Evolutionary conservation across 2,329 filamentous ascomycete genomes (phyloP), one percentile per base, ranked within the genome.

Genomic region (Botrytis fabae): DNA sequence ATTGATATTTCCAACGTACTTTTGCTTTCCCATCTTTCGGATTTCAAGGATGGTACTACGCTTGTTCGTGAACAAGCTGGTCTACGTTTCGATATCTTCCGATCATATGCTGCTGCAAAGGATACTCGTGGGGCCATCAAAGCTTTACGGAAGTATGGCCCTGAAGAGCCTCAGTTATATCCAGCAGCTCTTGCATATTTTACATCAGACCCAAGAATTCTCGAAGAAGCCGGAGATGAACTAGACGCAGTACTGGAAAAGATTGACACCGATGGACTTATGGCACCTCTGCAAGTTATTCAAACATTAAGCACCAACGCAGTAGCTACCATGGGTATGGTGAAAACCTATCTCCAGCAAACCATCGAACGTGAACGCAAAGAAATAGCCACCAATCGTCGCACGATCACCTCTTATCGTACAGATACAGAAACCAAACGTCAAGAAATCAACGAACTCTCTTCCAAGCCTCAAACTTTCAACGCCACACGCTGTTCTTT

Each of bases 1-100:
- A 97, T 99, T 80, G 95, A 97, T 78, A 96, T 94, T 75, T 98
- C 96, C 2, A 98, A 97, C 78, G 93, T 99, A 22, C 87, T 99
- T 0, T 86, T 99, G 0, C 87, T 99, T 3, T 99, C 97, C 0
- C 94, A 98, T 79, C 86, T 99, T 5, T 95, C 95, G 6, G 89
- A 94, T 78, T 99, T 98, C 84, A 88, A 89, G 62, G 94, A 97
- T 79, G 96, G 96, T 28, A 97, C 94, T 0, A 93, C 94, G 2
- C 88, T 99, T 2, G 95, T 99, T 72, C 93, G 95, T 77, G 96
- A 99, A 83, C 93, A 98, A 80, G 93, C 97, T 74, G 94, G 95
- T 32, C 87, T 99, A 4, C 88, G 93, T 60, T 96, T 95, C 73
- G 96, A 99, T 82, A 98, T 99, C 74, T 98, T 99, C 85, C 91